Percentiles rank a stretch among this genome's conserved stretches.
These are phyloP conservation scores for Pleurotus giganteus DNA, from an alignment of 768 basidiomycete genomes.

Conservation along the genomic window DNA sequence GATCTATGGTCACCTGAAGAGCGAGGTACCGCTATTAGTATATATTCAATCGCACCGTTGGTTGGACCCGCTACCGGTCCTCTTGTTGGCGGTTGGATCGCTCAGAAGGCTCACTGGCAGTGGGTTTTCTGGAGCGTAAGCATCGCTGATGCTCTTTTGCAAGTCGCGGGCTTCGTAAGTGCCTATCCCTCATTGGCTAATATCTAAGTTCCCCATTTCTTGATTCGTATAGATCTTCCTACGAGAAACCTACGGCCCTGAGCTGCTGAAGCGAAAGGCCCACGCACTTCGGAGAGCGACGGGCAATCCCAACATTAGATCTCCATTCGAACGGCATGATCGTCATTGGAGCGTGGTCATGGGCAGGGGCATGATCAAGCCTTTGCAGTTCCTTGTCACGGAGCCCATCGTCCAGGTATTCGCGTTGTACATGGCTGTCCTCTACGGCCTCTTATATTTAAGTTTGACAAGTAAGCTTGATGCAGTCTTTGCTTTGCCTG, in stretches of 20 bases:
- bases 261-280: constrained; percentile 43
- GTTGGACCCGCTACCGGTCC: constrained; percentile 42
- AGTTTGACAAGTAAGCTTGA: constrained; percentile 31
- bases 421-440: constrained; percentile 54
- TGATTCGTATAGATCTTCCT: constrained; percentile 18
- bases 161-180: constrained; percentile 48
- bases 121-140: constrained; percentile 64
- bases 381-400: constrained; percentile 48
- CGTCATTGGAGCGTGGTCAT: constrained; percentile 45
- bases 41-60: constrained; percentile 54
- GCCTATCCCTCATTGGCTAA: constrained; percentile 26
- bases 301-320: constrained; percentile 31
- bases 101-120: constrained; percentile 49
- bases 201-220: constrained; percentile 8
- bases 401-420: constrained; percentile 67
- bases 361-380: constrained; percentile 48
- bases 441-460: constrained; percentile 51
- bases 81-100: constrained; percentile 39
- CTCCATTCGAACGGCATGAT: constrained; percentile 37
- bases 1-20: constrained; percentile 54
- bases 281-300: constrained; percentile 32
- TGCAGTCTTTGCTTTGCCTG: neutral
- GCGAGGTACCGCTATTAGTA: constrained; percentile 47
- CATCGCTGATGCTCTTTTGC: constrained; percentile 46
- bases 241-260: constrained; percentile 45